phyloP scores from a whole-genome alignment of 2,329 filamentous ascomycete genomes.

The Colletotrichum sp. region DNA sequence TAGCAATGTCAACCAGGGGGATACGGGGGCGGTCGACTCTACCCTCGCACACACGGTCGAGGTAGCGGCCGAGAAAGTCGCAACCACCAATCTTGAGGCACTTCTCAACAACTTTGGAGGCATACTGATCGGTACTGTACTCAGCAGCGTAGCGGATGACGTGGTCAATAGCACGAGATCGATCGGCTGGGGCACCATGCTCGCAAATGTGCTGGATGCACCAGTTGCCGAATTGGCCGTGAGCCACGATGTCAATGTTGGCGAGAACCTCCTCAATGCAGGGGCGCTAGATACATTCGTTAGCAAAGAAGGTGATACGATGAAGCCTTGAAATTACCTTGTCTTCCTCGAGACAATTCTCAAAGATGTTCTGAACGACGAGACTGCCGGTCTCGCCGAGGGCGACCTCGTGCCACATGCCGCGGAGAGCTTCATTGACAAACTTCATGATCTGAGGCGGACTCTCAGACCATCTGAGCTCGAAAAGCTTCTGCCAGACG shows the following conservation, averaged over 20 bases:
- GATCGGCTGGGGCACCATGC: conserved; percentile 89
- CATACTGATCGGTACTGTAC: conserved; percentile 99
- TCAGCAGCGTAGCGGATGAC: conserved; percentile 92
- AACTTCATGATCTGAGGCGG: conserved; percentile 98
- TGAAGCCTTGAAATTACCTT: conserved; percentile 66
- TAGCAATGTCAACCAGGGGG: conserved; percentile 96
- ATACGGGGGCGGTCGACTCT: conserved; percentile 91
- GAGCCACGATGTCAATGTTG: conserved; percentile 95
- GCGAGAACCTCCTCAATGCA: conserved; percentile 96
- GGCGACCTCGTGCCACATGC: conserved; percentile 99
- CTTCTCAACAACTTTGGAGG: conserved; percentile 98
- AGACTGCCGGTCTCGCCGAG: conserved; percentile 96
- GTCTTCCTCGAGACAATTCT: conserved; percentile 98
- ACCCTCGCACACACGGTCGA: conserved; percentile 92
- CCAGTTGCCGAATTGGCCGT: conserved; percentile 99
- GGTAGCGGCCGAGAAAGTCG: conserved; percentile 91
- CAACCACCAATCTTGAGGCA: conserved; percentile 94
- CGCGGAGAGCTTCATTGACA: conserved; percentile 91
- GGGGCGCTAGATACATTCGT: conserved; percentile 69
- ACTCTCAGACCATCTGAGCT: conserved; percentile 92
- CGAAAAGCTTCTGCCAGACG: conserved; percentile 99
- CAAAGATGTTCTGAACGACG: conserved; percentile 99
- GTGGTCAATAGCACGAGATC: conserved; percentile 92
- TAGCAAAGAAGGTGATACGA: conserved; percentile 6
- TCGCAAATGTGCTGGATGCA: conserved; percentile 99